These are phyloP conservation scores for Saxispiralis lemnorum DNA, from an alignment of 495 filamentous ascomycete species.

Conservation along the genomic window DNA sequence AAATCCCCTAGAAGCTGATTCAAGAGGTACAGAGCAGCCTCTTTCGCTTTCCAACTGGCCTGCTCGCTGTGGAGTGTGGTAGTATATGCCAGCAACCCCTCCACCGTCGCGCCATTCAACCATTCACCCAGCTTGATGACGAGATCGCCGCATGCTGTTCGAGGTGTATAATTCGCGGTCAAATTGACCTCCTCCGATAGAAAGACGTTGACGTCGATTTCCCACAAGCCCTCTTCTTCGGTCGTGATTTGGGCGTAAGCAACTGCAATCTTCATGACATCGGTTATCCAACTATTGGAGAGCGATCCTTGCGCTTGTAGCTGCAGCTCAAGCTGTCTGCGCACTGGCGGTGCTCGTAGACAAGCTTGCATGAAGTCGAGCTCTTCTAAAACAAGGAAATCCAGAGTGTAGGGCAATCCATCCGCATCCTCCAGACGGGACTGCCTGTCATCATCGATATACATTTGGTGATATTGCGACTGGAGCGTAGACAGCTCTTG, in stretches of 20 bases:
- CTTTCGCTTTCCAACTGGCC: slow-evolving; percentile 46
- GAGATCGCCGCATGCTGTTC: slow-evolving; percentile 78
- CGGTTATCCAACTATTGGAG: slow-evolving; percentile 48
- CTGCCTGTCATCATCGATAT: slow-evolving; percentile 69
- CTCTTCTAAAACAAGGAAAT: slow-evolving; percentile 82
- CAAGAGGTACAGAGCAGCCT: slow-evolving; percentile 67
- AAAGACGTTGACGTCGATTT: slow-evolving; percentile 88
- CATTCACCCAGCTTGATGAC: slow-evolving; percentile 88
- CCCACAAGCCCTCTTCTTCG: slow-evolving; percentile 89
- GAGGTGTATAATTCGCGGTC: slow-evolving; percentile 88
- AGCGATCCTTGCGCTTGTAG: slow-evolving; percentile 39
- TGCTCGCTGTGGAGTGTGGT: slow-evolving; percentile 39
- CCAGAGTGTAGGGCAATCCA: slow-evolving; percentile 82
- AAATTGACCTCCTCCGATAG: slow-evolving; percentile 87
- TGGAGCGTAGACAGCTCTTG: slow-evolving; percentile 59
- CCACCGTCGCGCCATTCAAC: slow-evolving; percentile 49
- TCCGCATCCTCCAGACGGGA: slow-evolving; percentile 79
- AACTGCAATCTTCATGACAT: slow-evolving; percentile 65
- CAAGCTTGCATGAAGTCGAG: slow-evolving; percentile 83
- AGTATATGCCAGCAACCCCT: slow-evolving; percentile 56
- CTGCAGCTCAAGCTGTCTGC: slow-evolving; percentile 63
- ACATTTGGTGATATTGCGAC: slow-evolving; percentile 56
- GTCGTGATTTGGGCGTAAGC: slow-evolving; percentile 79
- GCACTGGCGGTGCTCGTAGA: slow-evolving; percentile 65
- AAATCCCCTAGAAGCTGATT: slow-evolving; percentile 68